phyloP scores from a whole-genome alignment of 2,329 filamentous ascomycete genomes.

The Neocatenulostroma microsporum region DNA sequence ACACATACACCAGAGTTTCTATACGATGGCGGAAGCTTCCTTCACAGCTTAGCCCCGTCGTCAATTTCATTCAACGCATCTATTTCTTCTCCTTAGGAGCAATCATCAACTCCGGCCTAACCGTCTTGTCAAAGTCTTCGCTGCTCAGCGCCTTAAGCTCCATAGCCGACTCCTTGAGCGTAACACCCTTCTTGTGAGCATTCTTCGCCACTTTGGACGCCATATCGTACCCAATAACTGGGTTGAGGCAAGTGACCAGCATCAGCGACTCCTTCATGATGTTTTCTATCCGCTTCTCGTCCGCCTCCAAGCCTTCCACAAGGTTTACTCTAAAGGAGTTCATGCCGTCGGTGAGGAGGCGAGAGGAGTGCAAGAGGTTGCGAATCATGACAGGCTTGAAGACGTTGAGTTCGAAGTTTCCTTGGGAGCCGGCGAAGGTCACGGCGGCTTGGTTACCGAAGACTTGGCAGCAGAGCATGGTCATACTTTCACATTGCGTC shows the following conservation, averaged over 20 bases:
- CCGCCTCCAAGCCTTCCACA: conserved; percentile 77
- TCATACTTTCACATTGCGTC: conserved; percentile 94
- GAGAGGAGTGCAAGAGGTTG: conserved; percentile 86
- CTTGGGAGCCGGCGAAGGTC: conserved; percentile 92
- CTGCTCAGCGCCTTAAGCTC: conserved; percentile 82
- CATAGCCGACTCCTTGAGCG: conserved; percentile 87
- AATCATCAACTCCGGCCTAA: conserved; percentile 92
- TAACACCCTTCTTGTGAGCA: conserved; percentile 95
- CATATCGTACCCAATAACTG: conserved; percentile 96
- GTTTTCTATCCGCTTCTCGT: conserved; percentile 82
- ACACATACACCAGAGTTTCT: no score
- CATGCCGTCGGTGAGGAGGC: conserved; percentile 88
- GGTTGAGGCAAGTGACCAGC: conserved; percentile 96
- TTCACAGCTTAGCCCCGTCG: no score
- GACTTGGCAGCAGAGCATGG: conserved; percentile 95
- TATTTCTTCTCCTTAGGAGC: conserved; percentile 63
- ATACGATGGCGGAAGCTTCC: no score
- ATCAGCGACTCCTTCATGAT: conserved; percentile 96
- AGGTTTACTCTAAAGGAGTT: conserved; percentile 91
- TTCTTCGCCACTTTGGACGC: conserved; percentile 97
- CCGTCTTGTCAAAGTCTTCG: conserved; percentile 83
- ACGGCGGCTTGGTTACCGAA: conserved; percentile 95
- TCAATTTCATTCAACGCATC: no score
- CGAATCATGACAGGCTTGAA: conserved; percentile 97
- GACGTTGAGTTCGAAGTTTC: conserved; percentile 97